These are phyloP conservation scores for Babesia ovis DNA, from an alignment of 169 alveolate genomes.

Conservation along the genomic window DNA sequence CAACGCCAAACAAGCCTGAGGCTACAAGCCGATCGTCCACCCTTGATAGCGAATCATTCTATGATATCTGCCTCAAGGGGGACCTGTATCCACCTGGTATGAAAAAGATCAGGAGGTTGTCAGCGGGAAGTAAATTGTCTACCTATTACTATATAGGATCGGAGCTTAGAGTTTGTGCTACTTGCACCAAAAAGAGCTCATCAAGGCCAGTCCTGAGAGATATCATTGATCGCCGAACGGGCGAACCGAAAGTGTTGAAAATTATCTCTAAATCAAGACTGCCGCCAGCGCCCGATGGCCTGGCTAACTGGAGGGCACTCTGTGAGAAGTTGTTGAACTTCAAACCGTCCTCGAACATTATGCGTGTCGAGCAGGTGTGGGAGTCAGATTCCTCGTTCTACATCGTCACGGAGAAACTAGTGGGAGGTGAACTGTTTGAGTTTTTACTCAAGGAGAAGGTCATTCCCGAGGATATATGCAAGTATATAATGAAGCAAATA, in stretches of 20 bases:
- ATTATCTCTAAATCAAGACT: constrained; percentile 73
- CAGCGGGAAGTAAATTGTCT: constrained; percentile 67
- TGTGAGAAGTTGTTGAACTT: constrained; percentile 81
- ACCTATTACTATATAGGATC: constrained; percentile 67
- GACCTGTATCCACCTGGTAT: constrained; percentile 42
- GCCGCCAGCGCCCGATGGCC: constrained; percentile 72
- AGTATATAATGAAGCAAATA: constrained; percentile 84
- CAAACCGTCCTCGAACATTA: constrained; percentile 79
- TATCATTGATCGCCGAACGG: constrained; percentile 71
- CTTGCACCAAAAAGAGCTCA: constrained; percentile 39
- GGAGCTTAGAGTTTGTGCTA: constrained; percentile 62
- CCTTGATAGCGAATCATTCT: constrained; percentile 33
- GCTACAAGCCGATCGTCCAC: constrained; percentile 40
- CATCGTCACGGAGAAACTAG: constrained; percentile 83
- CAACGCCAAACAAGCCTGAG: constrained; percentile 3
- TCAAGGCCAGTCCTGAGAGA: constrained; percentile 74
- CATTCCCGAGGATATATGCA: constrained; percentile 87
- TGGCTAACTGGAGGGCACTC: constrained; percentile 79
- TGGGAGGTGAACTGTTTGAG: constrained; percentile 89
- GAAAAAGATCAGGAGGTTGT: constrained; percentile 57
- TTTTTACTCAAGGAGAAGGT: constrained; percentile 83
- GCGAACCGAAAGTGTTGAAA: constrained; percentile 72
- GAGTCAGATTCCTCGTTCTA: constrained; percentile 83
- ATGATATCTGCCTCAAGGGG: constrained; percentile 12
- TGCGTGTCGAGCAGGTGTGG: constrained; percentile 83